phyloP scores from a whole-genome alignment of 495 filamentous ascomycete genomes.

The Cercophora newfieldiana region DNA sequence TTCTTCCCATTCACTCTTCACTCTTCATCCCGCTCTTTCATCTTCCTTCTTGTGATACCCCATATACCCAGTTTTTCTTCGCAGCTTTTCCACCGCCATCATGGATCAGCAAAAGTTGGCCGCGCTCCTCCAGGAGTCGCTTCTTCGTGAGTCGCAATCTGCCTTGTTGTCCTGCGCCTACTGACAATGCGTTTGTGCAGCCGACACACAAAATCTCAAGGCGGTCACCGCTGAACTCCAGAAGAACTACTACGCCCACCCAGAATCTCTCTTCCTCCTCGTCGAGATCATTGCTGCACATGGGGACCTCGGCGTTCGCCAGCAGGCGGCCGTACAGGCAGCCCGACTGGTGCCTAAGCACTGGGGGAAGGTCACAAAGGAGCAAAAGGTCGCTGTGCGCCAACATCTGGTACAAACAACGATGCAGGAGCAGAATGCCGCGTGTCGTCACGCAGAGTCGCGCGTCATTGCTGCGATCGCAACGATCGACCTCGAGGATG shows the following conservation, averaged over 20 bases:
- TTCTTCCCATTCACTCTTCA: conserved; percentile 16
- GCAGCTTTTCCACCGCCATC: conserved; percentile 10
- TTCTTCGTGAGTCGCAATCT: conserved; percentile 61
- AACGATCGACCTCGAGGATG: conserved; percentile 79
- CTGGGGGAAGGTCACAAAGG: conserved; percentile 65
- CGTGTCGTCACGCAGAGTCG: conserved; percentile 82
- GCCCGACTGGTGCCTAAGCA: conserved; percentile 80
- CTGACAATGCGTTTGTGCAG: conserved; percentile 50
- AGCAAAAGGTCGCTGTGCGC: conserved; percentile 71
- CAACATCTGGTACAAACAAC: conserved; percentile 80
- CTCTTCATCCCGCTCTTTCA: conserved; percentile 12
- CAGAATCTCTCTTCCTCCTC: conserved; percentile 77
- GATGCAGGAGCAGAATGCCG: conserved; percentile 68
- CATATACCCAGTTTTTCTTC: conserved; percentile 21
- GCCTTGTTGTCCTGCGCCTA: conserved; percentile 19
- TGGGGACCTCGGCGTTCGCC: conserved; percentile 68
- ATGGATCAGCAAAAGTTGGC: conserved; percentile 78
- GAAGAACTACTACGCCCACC: conserved; percentile 86
- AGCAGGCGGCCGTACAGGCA: conserved; percentile 87
- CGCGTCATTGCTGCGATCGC: conserved; percentile 87
- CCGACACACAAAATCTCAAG: conserved; percentile 80
- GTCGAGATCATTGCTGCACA: conserved; percentile 82
- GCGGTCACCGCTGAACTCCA: conserved; percentile 85
- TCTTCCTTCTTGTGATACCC: conserved; percentile 32
- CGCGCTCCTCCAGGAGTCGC: conserved; percentile 71